Conservation (phyloP, 176 grass and related monocot genomes). For the Rhynchospora breviuscula region DNA sequence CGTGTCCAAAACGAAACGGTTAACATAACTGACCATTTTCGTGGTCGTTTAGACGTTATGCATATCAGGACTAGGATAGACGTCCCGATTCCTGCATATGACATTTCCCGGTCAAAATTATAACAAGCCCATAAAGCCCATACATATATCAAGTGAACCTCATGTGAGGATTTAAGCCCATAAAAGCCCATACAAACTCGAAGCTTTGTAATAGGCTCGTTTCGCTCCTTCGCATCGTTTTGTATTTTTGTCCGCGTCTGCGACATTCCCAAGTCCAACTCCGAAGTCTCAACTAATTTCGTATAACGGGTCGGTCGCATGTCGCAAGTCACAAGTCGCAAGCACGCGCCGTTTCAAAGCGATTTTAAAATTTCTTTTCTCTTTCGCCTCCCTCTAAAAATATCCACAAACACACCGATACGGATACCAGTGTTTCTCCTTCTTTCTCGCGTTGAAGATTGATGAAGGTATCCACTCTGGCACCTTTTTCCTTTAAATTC, state of each 20-base stretch:
- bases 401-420: background rate
- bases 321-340: background rate
- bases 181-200: no score
- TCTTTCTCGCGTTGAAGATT: slow-evolving; percentile 1
- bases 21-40: no score
- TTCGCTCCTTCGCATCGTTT: background rate
- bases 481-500: background rate
- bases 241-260: background rate
- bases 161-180: no score
- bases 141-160: no score
- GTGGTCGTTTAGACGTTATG: no score
- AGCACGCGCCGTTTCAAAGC: slow-evolving; percentile 2
- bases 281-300: background rate
- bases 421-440: background rate
- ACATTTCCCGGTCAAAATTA: no score
- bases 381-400: background rate
- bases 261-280: background rate
- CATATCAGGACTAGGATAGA: no score
- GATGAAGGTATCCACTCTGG: background rate
- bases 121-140: no score
- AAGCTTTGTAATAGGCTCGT: no score
- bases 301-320: background rate
- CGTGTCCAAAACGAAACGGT: no score
- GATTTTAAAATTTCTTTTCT: background rate
- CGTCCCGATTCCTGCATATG: no score